Evolutionary conservation across 345 rosid species (phyloP).

Genomic region (Hirschfeldia incana): DNA sequence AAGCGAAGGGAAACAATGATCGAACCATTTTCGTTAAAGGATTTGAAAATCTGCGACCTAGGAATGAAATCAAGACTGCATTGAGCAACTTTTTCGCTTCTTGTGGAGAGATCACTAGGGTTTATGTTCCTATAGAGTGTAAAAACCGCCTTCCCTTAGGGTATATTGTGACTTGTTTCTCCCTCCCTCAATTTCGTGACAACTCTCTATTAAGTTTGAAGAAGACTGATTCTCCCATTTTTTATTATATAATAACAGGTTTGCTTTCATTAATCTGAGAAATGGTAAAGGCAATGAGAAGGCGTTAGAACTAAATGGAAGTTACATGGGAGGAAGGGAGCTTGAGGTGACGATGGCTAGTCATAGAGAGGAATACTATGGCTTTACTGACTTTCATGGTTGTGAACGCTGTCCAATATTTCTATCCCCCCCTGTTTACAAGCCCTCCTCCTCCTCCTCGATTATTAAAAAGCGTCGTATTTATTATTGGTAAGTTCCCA

Average conservation of each 20-base stretch:
- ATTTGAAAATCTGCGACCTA: background rate
- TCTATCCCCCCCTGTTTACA: background rate
- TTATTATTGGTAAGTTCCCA: background rate
- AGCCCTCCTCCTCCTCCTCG: background rate
- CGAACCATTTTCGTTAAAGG: background rate
- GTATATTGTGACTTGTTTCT: background rate
- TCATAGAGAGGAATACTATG: background rate
- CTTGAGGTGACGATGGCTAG: background rate
- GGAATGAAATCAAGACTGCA: background rate
- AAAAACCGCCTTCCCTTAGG: background rate
- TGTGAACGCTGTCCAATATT: background rate
- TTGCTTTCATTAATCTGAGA: background rate
- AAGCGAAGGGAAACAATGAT: background rate
- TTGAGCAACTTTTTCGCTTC: background rate
- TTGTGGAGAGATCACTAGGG: conserved; percentile 1
- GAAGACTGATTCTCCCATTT: background rate
- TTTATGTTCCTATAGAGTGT: background rate
- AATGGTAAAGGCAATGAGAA: background rate
- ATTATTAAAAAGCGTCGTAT: background rate
- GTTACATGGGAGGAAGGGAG: background rate
- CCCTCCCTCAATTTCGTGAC: background rate
- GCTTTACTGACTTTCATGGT: background rate
- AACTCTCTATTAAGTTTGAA: too few species aligned
- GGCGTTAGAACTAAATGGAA: background rate
- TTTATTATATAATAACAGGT: background rate